Evolutionary conservation across 2,329 filamentous ascomycete species (phyloP).

Genomic region (Ophiostoma angusticollis): DNA sequence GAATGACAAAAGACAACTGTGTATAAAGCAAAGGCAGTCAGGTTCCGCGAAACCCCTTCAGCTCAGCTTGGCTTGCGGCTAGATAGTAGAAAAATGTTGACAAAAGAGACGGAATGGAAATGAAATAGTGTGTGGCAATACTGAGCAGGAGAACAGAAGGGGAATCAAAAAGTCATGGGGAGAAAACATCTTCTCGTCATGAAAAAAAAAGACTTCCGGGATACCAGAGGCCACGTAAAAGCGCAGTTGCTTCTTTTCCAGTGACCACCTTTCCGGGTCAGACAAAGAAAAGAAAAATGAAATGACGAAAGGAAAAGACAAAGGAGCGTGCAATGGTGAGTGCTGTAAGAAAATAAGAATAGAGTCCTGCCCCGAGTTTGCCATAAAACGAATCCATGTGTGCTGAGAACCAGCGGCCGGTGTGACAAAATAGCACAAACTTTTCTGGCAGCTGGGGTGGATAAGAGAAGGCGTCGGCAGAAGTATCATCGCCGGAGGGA

Average conservation of each 20-base stretch:
- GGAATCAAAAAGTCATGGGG: conserved; percentile 13
- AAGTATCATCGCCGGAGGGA: conserved; percentile 26
- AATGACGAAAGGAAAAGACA: not conserved
- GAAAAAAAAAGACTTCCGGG: conserved; percentile 1
- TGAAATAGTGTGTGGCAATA: not conserved
- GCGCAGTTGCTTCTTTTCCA: not conserved
- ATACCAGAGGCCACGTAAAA: not conserved
- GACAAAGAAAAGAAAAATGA: not conserved
- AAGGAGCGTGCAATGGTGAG: no score
- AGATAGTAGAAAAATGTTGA: not conserved
- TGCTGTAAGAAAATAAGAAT: not conserved
- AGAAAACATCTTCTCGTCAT: conserved; percentile 5
- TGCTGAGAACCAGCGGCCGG: no score
- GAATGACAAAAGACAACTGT: not conserved
- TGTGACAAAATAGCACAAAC: not conserved
- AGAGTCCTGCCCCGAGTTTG: no score
- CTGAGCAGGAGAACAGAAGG: not conserved
- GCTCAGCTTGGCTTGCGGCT: no score
- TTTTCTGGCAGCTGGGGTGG: no score
- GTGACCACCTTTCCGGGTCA: not conserved
- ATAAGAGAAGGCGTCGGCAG: no score
- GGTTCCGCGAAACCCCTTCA: no score
- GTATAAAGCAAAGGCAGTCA: not conserved
- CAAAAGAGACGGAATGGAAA: not conserved
- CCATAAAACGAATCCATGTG: no score